Base-by-base conservation (phyloP, 2,329 filamentous ascomycete genomes). In the Beauveria varroae region DNA sequence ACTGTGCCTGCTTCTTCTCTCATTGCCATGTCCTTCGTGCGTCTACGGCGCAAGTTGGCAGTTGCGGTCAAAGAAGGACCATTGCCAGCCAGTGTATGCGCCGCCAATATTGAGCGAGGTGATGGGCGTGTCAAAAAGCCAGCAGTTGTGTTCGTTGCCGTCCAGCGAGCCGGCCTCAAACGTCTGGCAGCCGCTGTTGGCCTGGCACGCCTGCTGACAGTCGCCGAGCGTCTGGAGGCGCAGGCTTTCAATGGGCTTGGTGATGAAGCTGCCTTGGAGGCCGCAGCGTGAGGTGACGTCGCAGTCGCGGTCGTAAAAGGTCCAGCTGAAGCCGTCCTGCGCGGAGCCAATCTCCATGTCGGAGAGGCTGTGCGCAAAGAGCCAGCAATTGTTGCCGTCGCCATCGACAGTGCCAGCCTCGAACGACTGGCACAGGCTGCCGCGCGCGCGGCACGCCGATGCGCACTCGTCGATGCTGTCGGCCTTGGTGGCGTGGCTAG, bases 351-450 rank as follows among this genome's bases (percentile, higher is more conserved):
- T 22, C 18, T 56, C 51, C 59, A 61, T 55, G 30, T 61, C 59
- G 43, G 43, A 43, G 2, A 61, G 51, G n/a, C 9, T 6, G 18
- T 56, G 41, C 8, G 30, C 22, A 9, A 61, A 61, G 6, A 61
- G 44, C 59, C 59, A 61, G 52, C 59, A 61, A 52, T 61, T 61
- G 59, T 61, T 55, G 51, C 52, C 52, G 59, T 55, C 41, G 52
- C 59, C 59, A 52, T 61, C 59, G 43, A 61, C 51, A 43, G 59
- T 61, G 52, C 59, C 59, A 16, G 44, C 51, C 37, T 61, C 59
- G n/a, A 61, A 61, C 20, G 59, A 30, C 22, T 43, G 18, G 59
- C 59, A 61, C 22, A 50, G 30, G 30, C 9, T 12, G 30, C 44
- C 44, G n/a, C 47, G 57, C 14, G 44, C 59, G 47, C 49, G 41